Evolutionary conservation across 2,329 filamentous ascomycete species (phyloP).

Genomic region (Leptosphaerulina australis): DNA sequence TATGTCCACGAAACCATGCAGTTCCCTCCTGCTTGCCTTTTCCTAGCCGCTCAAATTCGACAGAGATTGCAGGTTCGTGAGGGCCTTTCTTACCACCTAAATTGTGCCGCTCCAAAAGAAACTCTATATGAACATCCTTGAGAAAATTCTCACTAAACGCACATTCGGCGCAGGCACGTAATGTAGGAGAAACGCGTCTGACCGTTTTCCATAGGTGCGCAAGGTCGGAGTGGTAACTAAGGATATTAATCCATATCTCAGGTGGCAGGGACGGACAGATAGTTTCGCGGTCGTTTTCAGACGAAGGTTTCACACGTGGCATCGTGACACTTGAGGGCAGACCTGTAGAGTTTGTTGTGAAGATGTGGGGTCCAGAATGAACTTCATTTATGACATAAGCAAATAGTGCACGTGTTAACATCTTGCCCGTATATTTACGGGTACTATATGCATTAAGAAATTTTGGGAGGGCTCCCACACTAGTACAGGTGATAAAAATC

Average conservation of each 20-base stretch:
- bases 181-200: constrained; percentile 35
- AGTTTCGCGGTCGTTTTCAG: neutral
- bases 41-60: constrained; percentile 25
- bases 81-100: constrained; percentile 35
- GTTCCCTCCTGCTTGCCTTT: constrained; percentile 20
- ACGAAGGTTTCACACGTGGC: neutral
- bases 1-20: constrained; percentile 25
- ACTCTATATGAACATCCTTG: constrained; percentile 31
- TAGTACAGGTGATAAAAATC: too few relatives aligned
- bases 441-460: too few relatives aligned
- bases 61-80: constrained; percentile 34
- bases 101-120: constrained; percentile 42
- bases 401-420: too few relatives aligned
- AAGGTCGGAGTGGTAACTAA: constrained; percentile 37
- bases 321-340: neutral
- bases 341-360: too few relatives aligned
- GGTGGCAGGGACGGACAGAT: constrained; percentile 38
- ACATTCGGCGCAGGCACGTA: constrained; percentile 38
- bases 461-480: too few relatives aligned
- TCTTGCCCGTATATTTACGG: too few relatives aligned
- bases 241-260: constrained; percentile 45
- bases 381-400: too few relatives aligned
- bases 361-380: too few relatives aligned
- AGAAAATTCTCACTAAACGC: constrained; percentile 37
- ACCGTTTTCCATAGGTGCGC: constrained; percentile 42